Base-by-base conservation (phyloP, 75 land plant genomes). In the Chamaecyparis obtusa region DNA sequence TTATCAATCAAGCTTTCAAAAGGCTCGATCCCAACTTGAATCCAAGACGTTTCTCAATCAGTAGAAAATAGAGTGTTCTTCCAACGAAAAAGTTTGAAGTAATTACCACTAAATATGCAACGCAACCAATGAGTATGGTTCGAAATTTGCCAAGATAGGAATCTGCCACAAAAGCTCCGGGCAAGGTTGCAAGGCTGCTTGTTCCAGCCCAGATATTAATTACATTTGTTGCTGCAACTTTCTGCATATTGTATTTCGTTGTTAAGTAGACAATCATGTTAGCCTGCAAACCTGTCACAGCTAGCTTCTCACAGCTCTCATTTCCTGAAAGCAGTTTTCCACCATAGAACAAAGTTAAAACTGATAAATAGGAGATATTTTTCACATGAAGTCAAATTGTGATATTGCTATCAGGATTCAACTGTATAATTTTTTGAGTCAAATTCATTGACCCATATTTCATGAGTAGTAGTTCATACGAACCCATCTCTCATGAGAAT, bases 101-200 rank as follows among this genome's bases (percentile, higher is more conserved):
- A 76, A 37, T 72, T 69, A 91, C 94, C 67, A 88, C 27, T 51
- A 92, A 56, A 39, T 93, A 91, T 51, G 91, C 54, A 46, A 87
- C 15, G 37, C 91, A 95, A 27, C 92, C 93, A 39, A 88, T 51
- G 15, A 84, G 89, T 21, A 95, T 86, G 24, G 95, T 92, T 80
- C 79, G 76, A 88, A 83, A 95, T 37, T 93, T 89, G 55, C 96
- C 96, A 54, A 94, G 72, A 84, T 88, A 95, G 43, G 96, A 86
- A 74, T 95, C 96, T 19, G 96, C 95, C 56, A 95, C 43, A 84
- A 95, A 93, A 33, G 92, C 96, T 8, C 96, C 96, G 16, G 94
- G 72, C 57, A 95, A 78, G 11, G 95, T 85, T 0, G 96, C 88
- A 51, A 95, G 74, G 92, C 88, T 91, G 48, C 90, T 89, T 36